Base-by-base conservation (phyloP, 345 rosid species). In the Eucalyptus cloeziana region DNA sequence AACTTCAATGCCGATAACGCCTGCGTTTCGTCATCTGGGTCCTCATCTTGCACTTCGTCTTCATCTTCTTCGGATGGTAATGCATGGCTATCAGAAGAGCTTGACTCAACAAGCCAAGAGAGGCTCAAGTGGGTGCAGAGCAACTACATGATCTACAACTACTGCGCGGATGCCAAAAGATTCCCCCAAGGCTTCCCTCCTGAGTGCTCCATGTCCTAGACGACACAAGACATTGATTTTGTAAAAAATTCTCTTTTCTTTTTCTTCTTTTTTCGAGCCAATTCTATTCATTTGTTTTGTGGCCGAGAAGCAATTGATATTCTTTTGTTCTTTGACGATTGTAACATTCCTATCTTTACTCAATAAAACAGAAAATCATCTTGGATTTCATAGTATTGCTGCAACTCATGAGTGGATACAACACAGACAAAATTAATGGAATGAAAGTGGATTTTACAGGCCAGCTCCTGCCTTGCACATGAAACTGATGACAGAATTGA, bases 111-210 rank as follows among this genome's bases (percentile, higher is more conserved):
- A 24, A 86, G 91, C 79, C 90, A 81, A 80, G 64, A 87, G 85
- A 92, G 88, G 87, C 89, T 95, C 22, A 92, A 89, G 67, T 91
- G 94, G 96, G 96, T 93, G 79, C 95, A 93, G 86, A 91, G 85
- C 69, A 94, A 93, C 50, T 89, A 90, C 91, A 93, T 94, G 95
- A 91, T 95, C 62, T 95, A 95, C 45, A 92, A 94, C 62, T 95
- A 95, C 47, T 95, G 96, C 85, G 86, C 88, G 2, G 96, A 95
- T 30, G 37, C 91, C 3, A 95, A 93, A 85, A 93, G 95, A 50
- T 95, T 94, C 88, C 95, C 94, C 64, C 92, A 90, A 27, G 95
- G 96, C 86, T 87, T 93, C 86, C 96, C 96, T 16, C 91, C 90
- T 4, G 95, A 94, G 88, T 95, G 96, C 91, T 11, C 56, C 91